Percentiles rank a stretch among this genome's conserved stretches.
Conservation (phyloP, 352 stramenopile genomes). For the Thraustochytrium striatum region DNA sequence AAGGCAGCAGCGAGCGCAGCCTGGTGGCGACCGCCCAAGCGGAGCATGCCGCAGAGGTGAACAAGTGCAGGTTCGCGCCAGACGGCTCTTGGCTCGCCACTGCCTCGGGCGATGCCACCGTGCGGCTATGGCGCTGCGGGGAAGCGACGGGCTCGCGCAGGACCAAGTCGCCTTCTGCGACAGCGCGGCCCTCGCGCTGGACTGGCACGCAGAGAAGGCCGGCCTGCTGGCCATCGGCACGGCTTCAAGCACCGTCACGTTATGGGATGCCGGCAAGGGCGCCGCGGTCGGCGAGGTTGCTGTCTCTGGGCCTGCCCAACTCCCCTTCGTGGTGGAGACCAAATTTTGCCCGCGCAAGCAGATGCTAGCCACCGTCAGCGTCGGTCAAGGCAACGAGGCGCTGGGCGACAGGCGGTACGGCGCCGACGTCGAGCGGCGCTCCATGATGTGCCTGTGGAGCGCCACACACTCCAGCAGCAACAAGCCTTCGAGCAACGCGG, state of each 20-base stretch:
- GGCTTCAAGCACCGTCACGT: slow-evolving; percentile 5
- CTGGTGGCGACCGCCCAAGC: no score
- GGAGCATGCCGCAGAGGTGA: not conserved
- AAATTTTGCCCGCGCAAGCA: not conserved
- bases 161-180: slow-evolving; percentile 37
- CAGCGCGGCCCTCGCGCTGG: not conserved
- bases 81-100: slow-evolving; percentile 2
- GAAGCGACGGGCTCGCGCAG: not conserved
- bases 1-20: no score
- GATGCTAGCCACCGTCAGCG: slow-evolving; percentile 10
- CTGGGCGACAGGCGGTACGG: not conserved
- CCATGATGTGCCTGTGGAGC: slow-evolving; percentile 3
- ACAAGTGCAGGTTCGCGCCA: slow-evolving; percentile 15
- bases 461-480: not conserved
- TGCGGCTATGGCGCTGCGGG: slow-evolving; percentile 6
- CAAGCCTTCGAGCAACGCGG: not conserved
- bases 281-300: not conserved
- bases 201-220: slow-evolving; percentile 21
- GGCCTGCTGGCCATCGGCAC: slow-evolving; percentile 13
- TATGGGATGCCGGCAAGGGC: slow-evolving; percentile 5
- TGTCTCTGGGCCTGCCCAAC: not conserved
- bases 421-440: not conserved
- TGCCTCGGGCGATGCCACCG: slow-evolving; percentile 11
- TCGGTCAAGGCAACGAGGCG: not conserved
- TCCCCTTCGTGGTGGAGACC: slow-evolving; percentile 19